Conservation (phyloP, 352 stramenopile species). For the Pythium coloratum region DNA sequence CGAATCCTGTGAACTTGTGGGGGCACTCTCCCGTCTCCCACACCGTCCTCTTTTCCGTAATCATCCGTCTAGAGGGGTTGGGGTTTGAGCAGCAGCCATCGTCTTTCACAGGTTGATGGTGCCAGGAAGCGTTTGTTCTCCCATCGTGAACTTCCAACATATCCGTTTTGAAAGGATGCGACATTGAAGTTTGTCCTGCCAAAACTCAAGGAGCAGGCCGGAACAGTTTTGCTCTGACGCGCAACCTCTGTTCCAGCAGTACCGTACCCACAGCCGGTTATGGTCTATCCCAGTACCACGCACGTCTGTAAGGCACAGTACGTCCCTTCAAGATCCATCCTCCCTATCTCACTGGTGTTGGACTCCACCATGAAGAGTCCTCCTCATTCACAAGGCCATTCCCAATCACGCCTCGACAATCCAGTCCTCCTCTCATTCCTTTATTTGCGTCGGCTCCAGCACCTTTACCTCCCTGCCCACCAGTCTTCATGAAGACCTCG, state of each 20-base stretch:
- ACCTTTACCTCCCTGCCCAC: background rate
- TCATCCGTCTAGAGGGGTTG: background rate
- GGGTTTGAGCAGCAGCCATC: background rate
- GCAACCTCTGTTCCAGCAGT: background rate
- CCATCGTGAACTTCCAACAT: too few relatives aligned
- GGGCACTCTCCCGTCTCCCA: too few relatives aligned
- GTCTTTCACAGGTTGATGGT: constrained; percentile 1
- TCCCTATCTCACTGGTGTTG: background rate
- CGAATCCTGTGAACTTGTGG: too few relatives aligned
- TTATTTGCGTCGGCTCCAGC: background rate
- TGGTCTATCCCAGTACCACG: background rate
- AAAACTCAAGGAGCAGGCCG: too few relatives aligned
- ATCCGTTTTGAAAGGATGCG: background rate
- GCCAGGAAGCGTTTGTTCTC: too few relatives aligned
- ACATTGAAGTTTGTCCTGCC: constrained; percentile 1
- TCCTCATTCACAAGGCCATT: too few relatives aligned
- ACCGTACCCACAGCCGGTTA: background rate
- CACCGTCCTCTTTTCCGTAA: background rate
- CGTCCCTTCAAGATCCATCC: background rate
- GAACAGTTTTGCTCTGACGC: background rate
- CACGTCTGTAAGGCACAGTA: background rate
- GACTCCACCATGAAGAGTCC: background rate
- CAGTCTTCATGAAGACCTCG: background rate
- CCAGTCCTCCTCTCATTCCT: background rate
- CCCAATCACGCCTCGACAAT: too few relatives aligned